These are phyloP conservation scores for Rhodotorula sp. DNA, from an alignment of 1,284 basidiomycete species.

Conservation along the genomic window DNA sequence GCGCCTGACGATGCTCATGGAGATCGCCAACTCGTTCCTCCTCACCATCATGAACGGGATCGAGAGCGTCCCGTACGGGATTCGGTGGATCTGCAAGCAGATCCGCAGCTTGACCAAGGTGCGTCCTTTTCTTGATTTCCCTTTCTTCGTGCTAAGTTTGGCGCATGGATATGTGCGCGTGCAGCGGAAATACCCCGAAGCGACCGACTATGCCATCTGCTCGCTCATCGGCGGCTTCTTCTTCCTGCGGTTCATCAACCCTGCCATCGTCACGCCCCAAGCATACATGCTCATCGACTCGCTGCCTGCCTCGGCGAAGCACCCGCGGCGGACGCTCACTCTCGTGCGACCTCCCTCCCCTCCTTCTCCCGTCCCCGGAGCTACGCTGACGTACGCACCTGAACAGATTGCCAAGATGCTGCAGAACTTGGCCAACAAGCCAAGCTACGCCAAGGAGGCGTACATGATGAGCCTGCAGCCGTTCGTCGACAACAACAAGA, in stretches of 20 bases:
- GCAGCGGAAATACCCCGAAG: slow-evolving; percentile 95
- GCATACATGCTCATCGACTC: slow-evolving; percentile 99
- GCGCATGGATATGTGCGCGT: not conserved
- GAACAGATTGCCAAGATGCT: slow-evolving; percentile 96
- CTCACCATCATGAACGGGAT: slow-evolving; percentile 97
- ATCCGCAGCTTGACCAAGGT: slow-evolving; percentile 93
- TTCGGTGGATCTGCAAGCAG: slow-evolving; percentile 99
- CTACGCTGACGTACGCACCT: not conserved
- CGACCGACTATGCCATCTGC: slow-evolving; percentile 95
- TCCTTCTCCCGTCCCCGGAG: no score
- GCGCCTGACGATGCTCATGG: slow-evolving; percentile 95
- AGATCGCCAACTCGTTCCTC: slow-evolving; percentile 96
- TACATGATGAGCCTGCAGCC: slow-evolving; percentile 99
- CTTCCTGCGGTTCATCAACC: slow-evolving; percentile 99
- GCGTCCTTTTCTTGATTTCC: slow-evolving; percentile 48
- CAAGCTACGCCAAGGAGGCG: slow-evolving; percentile 93
- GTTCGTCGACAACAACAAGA: slow-evolving; percentile 98
- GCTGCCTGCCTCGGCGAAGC: slow-evolving; percentile 79
- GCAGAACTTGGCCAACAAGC: slow-evolving; percentile 98
- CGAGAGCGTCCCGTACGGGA: slow-evolving; percentile 97
- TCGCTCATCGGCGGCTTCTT: slow-evolving; percentile 99
- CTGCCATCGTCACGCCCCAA: slow-evolving; percentile 98
- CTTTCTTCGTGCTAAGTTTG: not conserved
- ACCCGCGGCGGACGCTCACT: slow-evolving; percentile 91
- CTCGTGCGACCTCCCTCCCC: slow-evolving; percentile 60